A percentile compares a stretch with the other conserved stretches of the same genome.
These are phyloP conservation scores for Phytophthora europaea DNA, from an alignment of 352 stramenopile species.

Conservation along the genomic window DNA sequence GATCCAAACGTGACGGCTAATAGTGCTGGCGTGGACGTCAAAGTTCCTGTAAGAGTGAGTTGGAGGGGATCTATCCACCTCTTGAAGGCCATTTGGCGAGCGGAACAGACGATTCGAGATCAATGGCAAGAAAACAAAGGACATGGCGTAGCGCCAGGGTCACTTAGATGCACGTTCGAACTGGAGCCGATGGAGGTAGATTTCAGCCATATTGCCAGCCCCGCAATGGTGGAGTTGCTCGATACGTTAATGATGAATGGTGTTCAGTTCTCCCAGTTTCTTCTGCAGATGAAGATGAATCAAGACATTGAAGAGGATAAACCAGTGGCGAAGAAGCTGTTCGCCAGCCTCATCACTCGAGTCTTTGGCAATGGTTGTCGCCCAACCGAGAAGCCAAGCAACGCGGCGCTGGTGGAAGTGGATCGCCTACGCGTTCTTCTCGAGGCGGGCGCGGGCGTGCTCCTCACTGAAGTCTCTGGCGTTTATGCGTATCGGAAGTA, in stretches of 20 bases:
- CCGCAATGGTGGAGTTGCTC: constrained; percentile 1
- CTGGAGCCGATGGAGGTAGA: constrained; percentile 3
- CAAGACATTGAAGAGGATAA: neutral
- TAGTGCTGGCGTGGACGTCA: neutral
- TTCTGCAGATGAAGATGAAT: neutral
- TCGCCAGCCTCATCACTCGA: neutral
- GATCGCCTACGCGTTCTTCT: constrained; percentile 16
- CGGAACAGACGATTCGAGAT: neutral
- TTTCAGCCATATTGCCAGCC: neutral
- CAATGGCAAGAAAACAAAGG: neutral
- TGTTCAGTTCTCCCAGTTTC: neutral
- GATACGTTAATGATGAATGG: neutral
- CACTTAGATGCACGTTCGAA: neutral
- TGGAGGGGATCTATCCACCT: neutral
- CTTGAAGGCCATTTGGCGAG: constrained; percentile 1
- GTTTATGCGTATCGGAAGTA: constrained; percentile 1
- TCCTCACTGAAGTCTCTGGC: constrained; percentile 1
- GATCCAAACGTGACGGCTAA: neutral
- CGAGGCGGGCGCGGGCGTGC: constrained; percentile 9
- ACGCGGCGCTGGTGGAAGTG: constrained; percentile 7
- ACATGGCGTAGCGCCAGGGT: neutral
- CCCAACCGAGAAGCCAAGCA: neutral
- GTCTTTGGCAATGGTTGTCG: neutral
- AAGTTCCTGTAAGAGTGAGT: neutral
- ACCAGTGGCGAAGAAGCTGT: neutral